Percentiles rank a stretch among this genome's conserved stretches.
Conservation (phyloP, 257 asterid genomes). For the Datura wrightii region DNA sequence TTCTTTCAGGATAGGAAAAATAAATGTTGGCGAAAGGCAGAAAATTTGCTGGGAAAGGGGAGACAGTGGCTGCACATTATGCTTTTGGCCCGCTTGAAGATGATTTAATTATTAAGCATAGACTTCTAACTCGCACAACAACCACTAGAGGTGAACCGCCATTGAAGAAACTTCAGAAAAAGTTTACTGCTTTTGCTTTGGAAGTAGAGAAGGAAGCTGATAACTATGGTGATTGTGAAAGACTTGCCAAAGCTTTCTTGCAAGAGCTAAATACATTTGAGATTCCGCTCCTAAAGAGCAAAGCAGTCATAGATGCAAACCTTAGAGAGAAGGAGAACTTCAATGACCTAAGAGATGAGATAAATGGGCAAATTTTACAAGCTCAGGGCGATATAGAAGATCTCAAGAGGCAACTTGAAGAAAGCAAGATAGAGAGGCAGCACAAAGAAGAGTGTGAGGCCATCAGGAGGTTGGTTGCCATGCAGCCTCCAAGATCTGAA, state of each 20-base stretch:
- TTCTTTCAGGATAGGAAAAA: conserved; percentile 45
- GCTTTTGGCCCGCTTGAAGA: conserved; percentile 97
- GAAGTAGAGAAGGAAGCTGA: conserved; percentile 85
- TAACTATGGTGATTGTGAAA: conserved; percentile 80
- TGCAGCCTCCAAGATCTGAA: conserved; percentile 88
- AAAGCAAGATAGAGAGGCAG: conserved; percentile 93
- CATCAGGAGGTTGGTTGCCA: conserved; percentile 81
- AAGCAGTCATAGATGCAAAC: conserved; percentile 80
- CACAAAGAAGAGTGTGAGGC: conserved; percentile 98
- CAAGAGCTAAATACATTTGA: conserved; percentile 93
- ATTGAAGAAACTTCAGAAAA: conserved; percentile 90
- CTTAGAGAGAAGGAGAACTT: conserved; percentile 92
- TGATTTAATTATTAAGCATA: conserved; percentile 81
- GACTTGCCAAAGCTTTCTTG: conserved; percentile 83
- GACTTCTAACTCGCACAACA: conserved; percentile 95
- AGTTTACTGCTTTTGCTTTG: conserved; percentile 68
- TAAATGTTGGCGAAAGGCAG: conserved; percentile 75
- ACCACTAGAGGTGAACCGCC: conserved; percentile 99
- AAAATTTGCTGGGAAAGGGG: conserved; percentile 75
- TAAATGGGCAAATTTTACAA: conserved; percentile 76
- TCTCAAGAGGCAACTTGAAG: conserved; percentile 92
- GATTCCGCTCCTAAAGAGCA: conserved; percentile 87
- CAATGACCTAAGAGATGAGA: conserved; percentile 77
- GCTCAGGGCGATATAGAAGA: conserved; percentile 86
- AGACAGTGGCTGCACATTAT: conserved; percentile 69